Evolutionary conservation across 805 yeast genomes (phyloP), one percentile per base, ranked within the genome.

Genomic region (Monosporozyma yasuniensis): DNA sequence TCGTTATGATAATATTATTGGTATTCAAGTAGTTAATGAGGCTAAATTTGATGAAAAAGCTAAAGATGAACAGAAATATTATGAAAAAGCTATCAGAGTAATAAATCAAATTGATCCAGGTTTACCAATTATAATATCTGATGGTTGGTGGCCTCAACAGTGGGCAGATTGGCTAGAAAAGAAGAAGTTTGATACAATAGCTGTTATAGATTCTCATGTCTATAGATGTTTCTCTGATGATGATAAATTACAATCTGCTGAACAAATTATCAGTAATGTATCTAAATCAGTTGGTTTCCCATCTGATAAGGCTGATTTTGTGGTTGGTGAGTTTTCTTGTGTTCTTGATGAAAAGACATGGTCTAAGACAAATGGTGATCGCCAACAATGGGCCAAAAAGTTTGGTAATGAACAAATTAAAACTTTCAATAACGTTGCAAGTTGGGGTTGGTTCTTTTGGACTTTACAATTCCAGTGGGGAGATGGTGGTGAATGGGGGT

Each of bases 401-500:
- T 90, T 72, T 61, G 96, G 96, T 10, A 70, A 70, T 18, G 65
- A 63, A n/a, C 82, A 87, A 63, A 55, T 66, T 4, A 59, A 67
- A 2, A 54, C 77, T 5, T 78, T 85, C 60, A 60, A 64, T 4
- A 57, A 75, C 37, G 68, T 83, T 34, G 83, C 91, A 1, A 65
- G 73, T 9, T 76, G 80, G 50, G 98, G 98, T 0, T 74, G 78
- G 51, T 90, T 76, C 66, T 91, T 93, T 67, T 91, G 98, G 98
- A 86, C 96, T 1, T 85, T 70, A 65, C 87, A 88, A 67, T 90
- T 90, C 61, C 79, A 84, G 62, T 74, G 80, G 50, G 97, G 97
- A 2, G 84, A 83, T 61, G 97, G 97, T 42, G 98, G 98, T 14
- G 97, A 88, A 68, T 91, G 98, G 98, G 97, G 93, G 46, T 83